These are phyloP conservation scores for Apiospora pterosperma DNA, from an alignment of 2,329 filamentous ascomycete species.

Conservation along the genomic window DNA sequence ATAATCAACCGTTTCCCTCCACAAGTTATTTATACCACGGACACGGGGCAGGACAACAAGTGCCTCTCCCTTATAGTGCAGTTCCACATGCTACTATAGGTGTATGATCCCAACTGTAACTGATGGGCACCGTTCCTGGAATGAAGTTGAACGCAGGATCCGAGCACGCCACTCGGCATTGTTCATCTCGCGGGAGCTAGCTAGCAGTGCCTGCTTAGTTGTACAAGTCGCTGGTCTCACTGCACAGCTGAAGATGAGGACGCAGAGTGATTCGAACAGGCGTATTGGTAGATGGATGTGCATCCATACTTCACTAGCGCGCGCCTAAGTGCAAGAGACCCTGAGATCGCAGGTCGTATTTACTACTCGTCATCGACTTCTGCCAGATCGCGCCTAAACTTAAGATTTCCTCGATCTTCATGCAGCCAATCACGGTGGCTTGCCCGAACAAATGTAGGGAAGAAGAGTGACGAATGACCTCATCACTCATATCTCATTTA, in stretches of 20 bases:
- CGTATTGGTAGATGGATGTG: not conserved
- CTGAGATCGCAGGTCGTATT: slow-evolving; percentile 4
- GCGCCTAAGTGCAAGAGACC: not conserved
- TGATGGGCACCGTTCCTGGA: no score
- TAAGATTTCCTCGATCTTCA: not conserved
- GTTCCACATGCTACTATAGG: not conserved
- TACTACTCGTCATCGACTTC: slow-evolving; percentile 11
- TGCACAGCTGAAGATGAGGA: not conserved
- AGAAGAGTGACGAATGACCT: not conserved
- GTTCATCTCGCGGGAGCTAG: not conserved
- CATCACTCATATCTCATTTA: not conserved
- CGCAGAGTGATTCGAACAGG: not conserved
- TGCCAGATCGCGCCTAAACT: slow-evolving; percentile 3
- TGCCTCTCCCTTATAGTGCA: not conserved
- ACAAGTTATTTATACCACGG: not conserved
- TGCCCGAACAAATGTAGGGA: not conserved
- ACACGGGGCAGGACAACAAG: not conserved
- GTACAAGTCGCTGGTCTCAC: not conserved
- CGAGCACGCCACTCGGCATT: no score
- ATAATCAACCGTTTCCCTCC: slow-evolving; percentile 9
- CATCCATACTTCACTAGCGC: not conserved
- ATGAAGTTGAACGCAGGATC: not conserved
- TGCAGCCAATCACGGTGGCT: not conserved
- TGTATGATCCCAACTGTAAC: not conserved
- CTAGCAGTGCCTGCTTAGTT: not conserved